Conservation (phyloP, 169 alveolate genomes). For the Plasmodium knowlesi region DNA sequence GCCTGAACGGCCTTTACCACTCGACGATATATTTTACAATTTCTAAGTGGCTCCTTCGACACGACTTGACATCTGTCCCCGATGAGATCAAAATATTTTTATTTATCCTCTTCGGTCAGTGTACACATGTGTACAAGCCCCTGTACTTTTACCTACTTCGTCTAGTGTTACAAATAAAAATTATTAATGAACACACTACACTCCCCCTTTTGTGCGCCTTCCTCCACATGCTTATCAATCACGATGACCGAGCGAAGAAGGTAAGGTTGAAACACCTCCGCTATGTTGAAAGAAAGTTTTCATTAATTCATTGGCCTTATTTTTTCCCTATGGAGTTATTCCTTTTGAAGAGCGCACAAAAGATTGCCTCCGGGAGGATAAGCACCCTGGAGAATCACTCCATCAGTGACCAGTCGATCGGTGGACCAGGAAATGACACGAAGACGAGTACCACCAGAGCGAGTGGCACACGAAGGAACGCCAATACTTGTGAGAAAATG, state of each 20-base stretch:
- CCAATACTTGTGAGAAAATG: not conserved
- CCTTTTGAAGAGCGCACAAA: not conserved
- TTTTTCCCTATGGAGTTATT: slow-evolving; percentile 33
- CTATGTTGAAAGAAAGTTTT: slow-evolving; percentile 5
- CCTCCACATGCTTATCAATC: slow-evolving; percentile 2
- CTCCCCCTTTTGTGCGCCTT: slow-evolving; percentile 14
- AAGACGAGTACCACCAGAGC: not conserved
- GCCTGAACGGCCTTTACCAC: slow-evolving; percentile 23
- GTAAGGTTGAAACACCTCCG: not conserved
- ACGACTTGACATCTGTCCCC: not conserved
- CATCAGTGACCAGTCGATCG: not conserved
- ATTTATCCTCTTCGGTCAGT: slow-evolving; percentile 4
- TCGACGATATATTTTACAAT: slow-evolving; percentile 25
- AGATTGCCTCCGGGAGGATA: not conserved
- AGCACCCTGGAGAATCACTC: not conserved
- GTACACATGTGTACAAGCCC: slow-evolving; percentile 22
- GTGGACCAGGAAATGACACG: not conserved
- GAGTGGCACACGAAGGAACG: no score
- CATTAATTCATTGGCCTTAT: slow-evolving; percentile 3
- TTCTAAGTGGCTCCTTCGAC: slow-evolving; percentile 10
- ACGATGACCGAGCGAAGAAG: not conserved
- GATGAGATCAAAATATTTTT: not conserved
- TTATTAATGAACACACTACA: not conserved
- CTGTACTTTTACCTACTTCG: not conserved
- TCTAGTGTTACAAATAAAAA: not conserved